Conservation (phyloP, 305 asterid species). For the Monarda citriodora region DNA sequence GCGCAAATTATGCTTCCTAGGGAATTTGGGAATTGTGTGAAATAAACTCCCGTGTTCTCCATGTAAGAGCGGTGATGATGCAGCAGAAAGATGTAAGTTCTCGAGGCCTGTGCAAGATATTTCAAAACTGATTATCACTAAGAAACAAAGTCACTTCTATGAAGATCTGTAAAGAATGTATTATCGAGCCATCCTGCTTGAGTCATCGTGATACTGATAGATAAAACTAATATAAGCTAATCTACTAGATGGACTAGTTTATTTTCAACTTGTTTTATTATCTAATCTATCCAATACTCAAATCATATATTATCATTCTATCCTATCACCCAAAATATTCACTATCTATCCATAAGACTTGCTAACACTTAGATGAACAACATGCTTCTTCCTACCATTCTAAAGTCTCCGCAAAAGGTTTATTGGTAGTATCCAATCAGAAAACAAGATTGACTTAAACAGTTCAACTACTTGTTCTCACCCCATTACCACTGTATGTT, state of each 20-base stretch:
- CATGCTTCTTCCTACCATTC: conserved; percentile 8
- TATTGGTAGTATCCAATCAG: background rate
- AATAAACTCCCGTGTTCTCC: conserved; percentile 46
- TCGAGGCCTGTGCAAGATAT: conserved; percentile 22
- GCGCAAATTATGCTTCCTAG: conserved; percentile 16
- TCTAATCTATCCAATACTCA: background rate
- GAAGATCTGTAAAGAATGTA: background rate
- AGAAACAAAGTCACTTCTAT: background rate
- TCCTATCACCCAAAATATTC: background rate
- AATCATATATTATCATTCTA: no score
- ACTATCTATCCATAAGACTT: conserved; percentile 4
- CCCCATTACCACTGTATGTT: background rate
- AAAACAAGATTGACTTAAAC: background rate
- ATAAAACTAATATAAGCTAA: background rate
- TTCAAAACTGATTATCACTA: background rate
- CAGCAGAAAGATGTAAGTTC: conserved; percentile 34
- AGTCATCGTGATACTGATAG: background rate
- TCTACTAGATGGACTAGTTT: background rate
- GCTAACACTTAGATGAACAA: background rate
- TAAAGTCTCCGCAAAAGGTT: background rate
- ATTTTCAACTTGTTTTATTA: background rate
- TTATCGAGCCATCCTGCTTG: background rate
- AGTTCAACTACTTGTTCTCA: background rate
- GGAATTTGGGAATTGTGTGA: conserved; percentile 28
- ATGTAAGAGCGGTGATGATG: conserved; percentile 31